These are phyloP conservation scores for Boletellus dicymbophilus DNA, from an alignment of 1,284 basidiomycete species.

Conservation along the genomic window DNA sequence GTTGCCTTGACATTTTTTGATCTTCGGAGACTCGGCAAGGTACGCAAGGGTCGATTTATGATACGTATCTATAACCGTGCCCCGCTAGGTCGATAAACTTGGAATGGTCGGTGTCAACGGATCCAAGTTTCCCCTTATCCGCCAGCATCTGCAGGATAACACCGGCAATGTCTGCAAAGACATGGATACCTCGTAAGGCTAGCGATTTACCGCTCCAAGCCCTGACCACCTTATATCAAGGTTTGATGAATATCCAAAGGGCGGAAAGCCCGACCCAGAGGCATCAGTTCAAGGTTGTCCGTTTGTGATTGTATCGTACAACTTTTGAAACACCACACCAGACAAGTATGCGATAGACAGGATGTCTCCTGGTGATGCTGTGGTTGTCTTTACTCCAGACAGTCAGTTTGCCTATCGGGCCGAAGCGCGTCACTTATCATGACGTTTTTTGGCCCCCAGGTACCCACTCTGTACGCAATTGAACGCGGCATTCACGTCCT, in stretches of 20 bases:
- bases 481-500: constrained; percentile 85
- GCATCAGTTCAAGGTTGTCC: constrained; percentile 59
- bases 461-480: constrained; percentile 88
- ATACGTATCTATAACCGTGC: background rate
- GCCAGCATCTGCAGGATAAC: constrained; percentile 80
- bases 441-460: constrained; percentile 39
- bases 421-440: background rate
- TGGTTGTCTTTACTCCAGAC: constrained; percentile 87
- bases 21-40: constrained; percentile 84
- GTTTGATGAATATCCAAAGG: constrained; percentile 81
- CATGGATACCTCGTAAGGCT: constrained; percentile 74
- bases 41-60: constrained; percentile 30
- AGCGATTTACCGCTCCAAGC: background rate
- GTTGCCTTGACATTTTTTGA: constrained; percentile 91
- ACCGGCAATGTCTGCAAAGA: constrained; percentile 85
- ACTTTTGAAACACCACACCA: constrained; percentile 31
- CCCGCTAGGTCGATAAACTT: constrained; percentile 66
- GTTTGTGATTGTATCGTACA: background rate
- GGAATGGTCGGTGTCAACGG: constrained; percentile 86
- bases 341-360: constrained; percentile 88
- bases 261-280: constrained; percentile 69
- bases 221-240: constrained; percentile 34
- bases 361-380: constrained; percentile 80
- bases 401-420: constrained; percentile 49
- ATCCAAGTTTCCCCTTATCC: constrained; percentile 84